phyloP scores from a whole-genome alignment of 1,284 basidiomycete species.

The Ganoderma leucocontextum region DNA sequence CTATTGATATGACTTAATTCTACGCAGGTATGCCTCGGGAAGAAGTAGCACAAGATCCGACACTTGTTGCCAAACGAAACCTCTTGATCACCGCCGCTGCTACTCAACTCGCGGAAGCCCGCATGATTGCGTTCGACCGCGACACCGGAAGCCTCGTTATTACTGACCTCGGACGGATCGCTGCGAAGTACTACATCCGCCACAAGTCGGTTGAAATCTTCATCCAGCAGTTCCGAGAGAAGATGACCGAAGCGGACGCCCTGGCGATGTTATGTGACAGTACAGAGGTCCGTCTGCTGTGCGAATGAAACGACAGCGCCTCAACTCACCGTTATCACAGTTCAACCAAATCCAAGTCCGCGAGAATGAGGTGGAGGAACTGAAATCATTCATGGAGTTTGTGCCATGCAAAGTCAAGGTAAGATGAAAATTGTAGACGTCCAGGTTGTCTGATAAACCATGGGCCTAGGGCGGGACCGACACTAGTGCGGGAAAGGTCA shows the following conservation, averaged over 20 bases:
- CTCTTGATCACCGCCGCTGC: conserved; percentile 81
- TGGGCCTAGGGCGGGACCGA: neutral
- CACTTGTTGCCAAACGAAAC: conserved; percentile 78
- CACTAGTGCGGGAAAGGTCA: conserved; percentile 66
- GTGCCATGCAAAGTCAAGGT: conserved; percentile 86
- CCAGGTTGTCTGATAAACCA: neutral
- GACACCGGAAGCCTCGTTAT: conserved; percentile 71
- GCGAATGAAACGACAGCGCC: neutral
- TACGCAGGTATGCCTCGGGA: conserved; percentile 80
- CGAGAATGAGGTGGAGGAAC: conserved; percentile 89
- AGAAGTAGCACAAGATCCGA: conserved; percentile 79
- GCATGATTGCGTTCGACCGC: conserved; percentile 87
- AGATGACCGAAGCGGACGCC: conserved; percentile 95
- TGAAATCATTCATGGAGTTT: conserved; percentile 75
- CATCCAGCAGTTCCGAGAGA: conserved; percentile 82
- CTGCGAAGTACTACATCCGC: conserved; percentile 96
- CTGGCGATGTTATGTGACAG: conserved; percentile 89
- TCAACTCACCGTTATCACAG: conserved; percentile 46
- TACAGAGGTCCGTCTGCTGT: conserved; percentile 72
- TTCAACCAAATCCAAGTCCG: conserved; percentile 96
- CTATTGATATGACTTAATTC: neutral
- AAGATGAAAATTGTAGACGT: conserved; percentile 22
- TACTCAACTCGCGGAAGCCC: conserved; percentile 71
- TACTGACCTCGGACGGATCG: conserved; percentile 93
- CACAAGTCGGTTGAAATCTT: conserved; percentile 91